Percentiles rank a stretch among this genome's conserved stretches.
Conservation (phyloP, 2,329 filamentous ascomycete genomes). For the Cordyceps militaris region DNA sequence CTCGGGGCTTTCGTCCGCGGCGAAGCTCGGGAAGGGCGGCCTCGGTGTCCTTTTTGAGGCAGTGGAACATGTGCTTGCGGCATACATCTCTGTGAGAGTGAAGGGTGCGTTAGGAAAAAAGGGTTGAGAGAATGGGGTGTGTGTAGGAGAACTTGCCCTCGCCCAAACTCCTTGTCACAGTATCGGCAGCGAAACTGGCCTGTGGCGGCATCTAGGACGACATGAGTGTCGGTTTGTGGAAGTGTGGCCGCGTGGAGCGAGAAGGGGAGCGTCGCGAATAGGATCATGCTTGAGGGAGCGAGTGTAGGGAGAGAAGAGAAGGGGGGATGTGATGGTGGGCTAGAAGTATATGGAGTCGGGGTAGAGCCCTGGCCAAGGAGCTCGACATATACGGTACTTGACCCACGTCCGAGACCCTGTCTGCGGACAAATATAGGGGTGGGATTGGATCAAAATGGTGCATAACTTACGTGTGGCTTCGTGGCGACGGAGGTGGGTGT, state of each 20-base stretch:
- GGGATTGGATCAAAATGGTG: not conserved
- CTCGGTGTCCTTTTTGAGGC: constrained; percentile 15
- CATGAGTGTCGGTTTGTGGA: not conserved
- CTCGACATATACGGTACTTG: no score
- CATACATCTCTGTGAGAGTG: constrained; percentile 18
- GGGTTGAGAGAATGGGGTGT: not conserved
- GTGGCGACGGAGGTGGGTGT: constrained; percentile 22
- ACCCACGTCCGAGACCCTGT: not conserved
- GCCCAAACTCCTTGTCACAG: constrained; percentile 17
- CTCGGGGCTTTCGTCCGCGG: constrained; percentile 22
- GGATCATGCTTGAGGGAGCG: not conserved
- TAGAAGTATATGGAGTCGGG: not conserved
- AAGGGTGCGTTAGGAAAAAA: not conserved
- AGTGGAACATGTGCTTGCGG: constrained; percentile 21
- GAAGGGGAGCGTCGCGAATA: not conserved
- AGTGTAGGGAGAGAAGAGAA: not conserved
- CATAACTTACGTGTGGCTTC: constrained; percentile 21
- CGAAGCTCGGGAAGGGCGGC: constrained; percentile 17
- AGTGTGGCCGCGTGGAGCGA: not conserved
- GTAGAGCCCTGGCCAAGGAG: not conserved
- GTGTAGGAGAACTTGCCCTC: constrained; percentile 14
- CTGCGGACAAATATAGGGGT: not conserved
- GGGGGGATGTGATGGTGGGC: not conserved
- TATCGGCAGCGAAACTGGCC: constrained; percentile 16
- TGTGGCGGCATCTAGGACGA: constrained; percentile 10